These are phyloP conservation scores for Verticillium klebahnii DNA, from an alignment of 2,329 filamentous ascomycete species.

Conservation along the genomic window DNA sequence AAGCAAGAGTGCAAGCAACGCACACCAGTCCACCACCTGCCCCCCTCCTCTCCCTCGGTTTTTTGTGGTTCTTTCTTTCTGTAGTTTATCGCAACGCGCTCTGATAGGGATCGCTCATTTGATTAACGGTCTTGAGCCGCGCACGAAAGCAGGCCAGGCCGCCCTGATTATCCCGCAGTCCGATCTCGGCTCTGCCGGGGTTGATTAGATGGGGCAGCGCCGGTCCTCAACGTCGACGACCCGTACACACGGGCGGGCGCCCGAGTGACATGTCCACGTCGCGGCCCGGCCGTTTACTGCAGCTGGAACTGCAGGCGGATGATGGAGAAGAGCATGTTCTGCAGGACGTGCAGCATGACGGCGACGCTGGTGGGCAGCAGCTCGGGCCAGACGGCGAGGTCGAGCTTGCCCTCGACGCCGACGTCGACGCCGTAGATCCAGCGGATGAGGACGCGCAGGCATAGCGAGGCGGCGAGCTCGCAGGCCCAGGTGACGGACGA, in stretches of 20 bases:
- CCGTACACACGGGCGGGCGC: not conserved
- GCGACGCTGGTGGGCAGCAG: constrained; percentile 61
- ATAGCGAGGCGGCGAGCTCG: constrained; percentile 57
- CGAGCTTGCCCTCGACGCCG: constrained; percentile 58
- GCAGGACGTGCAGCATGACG: constrained; percentile 63
- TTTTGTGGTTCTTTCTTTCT: not conserved
- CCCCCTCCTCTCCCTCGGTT: not conserved
- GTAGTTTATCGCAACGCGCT: not conserved
- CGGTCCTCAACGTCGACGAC: constrained; percentile 1
- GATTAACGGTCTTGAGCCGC: not conserved
- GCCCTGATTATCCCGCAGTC: not conserved
- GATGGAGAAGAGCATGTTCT: constrained; percentile 70
- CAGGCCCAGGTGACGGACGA: constrained; percentile 63
- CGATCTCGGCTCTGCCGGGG: too few species aligned
- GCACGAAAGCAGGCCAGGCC: not conserved
- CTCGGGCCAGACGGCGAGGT: constrained; percentile 63
- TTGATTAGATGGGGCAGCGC: constrained; percentile 4
- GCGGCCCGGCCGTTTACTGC: not conserved
- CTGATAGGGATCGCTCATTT: not conserved
- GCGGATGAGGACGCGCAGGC: constrained; percentile 54
- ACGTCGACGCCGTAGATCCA: constrained; percentile 58
- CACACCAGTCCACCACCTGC: not conserved
- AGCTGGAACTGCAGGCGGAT: constrained; percentile 55
- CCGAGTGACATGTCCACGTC: too few species aligned
- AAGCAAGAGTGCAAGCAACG: not conserved